These are phyloP conservation scores for Hypoxylon fragiforme DNA, from an alignment of 495 filamentous ascomycete species.

Conservation along the genomic window DNA sequence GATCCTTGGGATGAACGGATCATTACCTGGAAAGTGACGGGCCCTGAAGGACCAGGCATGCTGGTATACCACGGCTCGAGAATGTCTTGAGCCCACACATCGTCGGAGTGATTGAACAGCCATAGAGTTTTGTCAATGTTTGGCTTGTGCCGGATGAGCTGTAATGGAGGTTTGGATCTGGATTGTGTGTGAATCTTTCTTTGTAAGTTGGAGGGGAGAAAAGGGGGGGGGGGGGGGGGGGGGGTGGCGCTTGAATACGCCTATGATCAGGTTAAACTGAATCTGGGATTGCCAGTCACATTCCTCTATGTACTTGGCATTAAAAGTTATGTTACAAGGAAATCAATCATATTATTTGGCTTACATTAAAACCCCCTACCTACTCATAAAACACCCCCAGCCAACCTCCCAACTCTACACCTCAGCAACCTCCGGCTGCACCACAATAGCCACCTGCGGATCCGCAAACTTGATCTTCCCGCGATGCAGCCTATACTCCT, in stretches of 20 bases:
- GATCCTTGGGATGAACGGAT: constrained; percentile 6
- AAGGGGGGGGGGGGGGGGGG: no score
- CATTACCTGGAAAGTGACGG: constrained; percentile 1
- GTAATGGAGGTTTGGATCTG: not conserved
- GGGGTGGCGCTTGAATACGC: no score
- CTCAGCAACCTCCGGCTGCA: not conserved
- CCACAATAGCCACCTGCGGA: not conserved
- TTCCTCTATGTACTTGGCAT: no score
- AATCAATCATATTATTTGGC: no score
- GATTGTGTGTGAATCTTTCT: no score
- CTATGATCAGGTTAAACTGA: no score
- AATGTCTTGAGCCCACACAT: constrained; percentile 5
- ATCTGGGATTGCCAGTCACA: no score
- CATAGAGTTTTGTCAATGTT: not conserved
- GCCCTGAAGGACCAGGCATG: not conserved
- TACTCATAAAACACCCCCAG: not conserved
- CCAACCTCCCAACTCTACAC: not conserved
- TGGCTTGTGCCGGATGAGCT: not conserved
- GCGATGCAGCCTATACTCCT: not conserved
- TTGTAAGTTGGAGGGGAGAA: no score
- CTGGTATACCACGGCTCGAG: constrained; percentile 4
- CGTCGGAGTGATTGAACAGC: constrained; percentile 9
- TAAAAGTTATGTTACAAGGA: no score
- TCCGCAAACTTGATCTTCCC: not conserved
- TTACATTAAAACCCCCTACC: not conserved